A percentile compares a stretch with the other conserved stretches of the same genome.
Conservation (phyloP, 2,329 filamentous ascomycete genomes). For the Magnaporthales sp. region DNA sequence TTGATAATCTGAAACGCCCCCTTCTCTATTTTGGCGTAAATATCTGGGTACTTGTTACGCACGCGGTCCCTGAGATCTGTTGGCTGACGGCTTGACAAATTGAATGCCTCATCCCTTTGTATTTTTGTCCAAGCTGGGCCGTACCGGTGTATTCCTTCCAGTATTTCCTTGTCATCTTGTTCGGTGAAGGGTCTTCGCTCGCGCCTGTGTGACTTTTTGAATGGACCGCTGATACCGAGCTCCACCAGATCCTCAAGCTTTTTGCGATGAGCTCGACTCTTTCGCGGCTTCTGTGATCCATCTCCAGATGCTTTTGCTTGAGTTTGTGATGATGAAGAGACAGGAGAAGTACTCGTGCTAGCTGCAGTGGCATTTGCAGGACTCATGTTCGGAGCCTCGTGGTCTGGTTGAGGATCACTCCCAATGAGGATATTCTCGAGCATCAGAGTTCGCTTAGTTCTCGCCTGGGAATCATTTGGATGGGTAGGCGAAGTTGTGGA, state of each 20-base stretch:
- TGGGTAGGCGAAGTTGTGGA: conserved; percentile 7
- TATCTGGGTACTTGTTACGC: conserved; percentile 53
- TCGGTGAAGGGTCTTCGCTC: conserved; percentile 53
- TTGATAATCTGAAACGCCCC: conserved; percentile 35
- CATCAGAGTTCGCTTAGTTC: conserved; percentile 38
- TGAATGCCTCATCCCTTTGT: conserved; percentile 48
- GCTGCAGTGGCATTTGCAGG: neutral
- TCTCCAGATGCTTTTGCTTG: conserved; percentile 10
- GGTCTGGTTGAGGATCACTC: conserved; percentile 25
- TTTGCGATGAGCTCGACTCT: conserved; percentile 31
- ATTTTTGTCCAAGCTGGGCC: conserved; percentile 60
- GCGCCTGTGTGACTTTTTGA: conserved; percentile 52
- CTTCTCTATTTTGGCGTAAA: conserved; percentile 49
- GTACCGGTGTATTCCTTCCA: conserved; percentile 49
- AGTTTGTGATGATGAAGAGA: conserved; percentile 5
- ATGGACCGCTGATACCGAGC: conserved; percentile 53
- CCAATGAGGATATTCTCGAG: conserved; percentile 49
- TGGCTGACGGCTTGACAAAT: conserved; percentile 49
- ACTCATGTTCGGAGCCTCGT: conserved; percentile 11
- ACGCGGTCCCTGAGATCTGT: conserved; percentile 56
- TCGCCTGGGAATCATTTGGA: conserved; percentile 21
- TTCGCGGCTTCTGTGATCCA: conserved; percentile 19
- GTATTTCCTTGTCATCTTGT: conserved; percentile 53
- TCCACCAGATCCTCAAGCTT: conserved; percentile 33
- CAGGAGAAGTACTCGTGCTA: neutral